Evolutionary conservation across 2,329 filamentous ascomycete species (phyloP).

Genomic region (Curvularia sp.): DNA sequence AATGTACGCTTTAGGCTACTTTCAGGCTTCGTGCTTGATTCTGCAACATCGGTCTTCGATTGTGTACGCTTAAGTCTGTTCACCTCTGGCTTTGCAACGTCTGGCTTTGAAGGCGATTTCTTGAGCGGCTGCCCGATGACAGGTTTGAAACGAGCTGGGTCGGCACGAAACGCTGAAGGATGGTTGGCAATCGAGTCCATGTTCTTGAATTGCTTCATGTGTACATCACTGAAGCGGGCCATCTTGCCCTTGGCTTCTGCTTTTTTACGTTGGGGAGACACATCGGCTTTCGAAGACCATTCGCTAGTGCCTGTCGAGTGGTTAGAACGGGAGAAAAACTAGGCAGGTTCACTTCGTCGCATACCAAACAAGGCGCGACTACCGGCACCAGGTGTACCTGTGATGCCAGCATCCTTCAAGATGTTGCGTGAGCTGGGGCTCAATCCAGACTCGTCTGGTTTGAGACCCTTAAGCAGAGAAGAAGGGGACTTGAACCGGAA

Average conservation of each 20-base stretch:
- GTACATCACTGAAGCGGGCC: slow-evolving; percentile 81
- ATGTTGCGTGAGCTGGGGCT: slow-evolving; percentile 67
- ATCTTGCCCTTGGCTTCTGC: slow-evolving; percentile 80
- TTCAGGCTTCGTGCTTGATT: slow-evolving; percentile 57
- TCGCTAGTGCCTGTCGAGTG: slow-evolving; percentile 33
- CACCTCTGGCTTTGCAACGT: slow-evolving; percentile 52
- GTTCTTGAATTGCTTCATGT: slow-evolving; percentile 91
- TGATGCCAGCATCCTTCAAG: slow-evolving; percentile 72
- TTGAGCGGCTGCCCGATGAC: slow-evolving; percentile 35
- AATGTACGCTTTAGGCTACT: slow-evolving; percentile 57
- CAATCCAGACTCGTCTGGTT: slow-evolving; percentile 62
- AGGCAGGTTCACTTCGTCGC: slow-evolving; percentile 2
- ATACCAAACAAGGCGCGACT: slow-evolving; percentile 49
- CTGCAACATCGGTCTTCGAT: slow-evolving; percentile 71
- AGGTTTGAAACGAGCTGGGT: slow-evolving; percentile 63
- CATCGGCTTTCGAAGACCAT: slow-evolving; percentile 50
- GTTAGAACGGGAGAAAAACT: not conserved
- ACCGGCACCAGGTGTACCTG: slow-evolving; percentile 55
- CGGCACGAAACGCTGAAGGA: slow-evolving; percentile 75
- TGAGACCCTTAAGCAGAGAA: slow-evolving; percentile 68
- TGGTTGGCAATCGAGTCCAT: slow-evolving; percentile 96
- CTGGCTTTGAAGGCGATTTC: slow-evolving; percentile 55
- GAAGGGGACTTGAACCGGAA: slow-evolving; percentile 67
- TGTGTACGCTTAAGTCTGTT: slow-evolving; percentile 60
- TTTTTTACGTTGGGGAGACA: slow-evolving; percentile 69